A percentile compares a stretch with the other conserved stretches of the same genome.
Evolutionary conservation across 805 yeast species (phyloP).

Genomic region (Wickerhamomyces rabaulensis): DNA sequence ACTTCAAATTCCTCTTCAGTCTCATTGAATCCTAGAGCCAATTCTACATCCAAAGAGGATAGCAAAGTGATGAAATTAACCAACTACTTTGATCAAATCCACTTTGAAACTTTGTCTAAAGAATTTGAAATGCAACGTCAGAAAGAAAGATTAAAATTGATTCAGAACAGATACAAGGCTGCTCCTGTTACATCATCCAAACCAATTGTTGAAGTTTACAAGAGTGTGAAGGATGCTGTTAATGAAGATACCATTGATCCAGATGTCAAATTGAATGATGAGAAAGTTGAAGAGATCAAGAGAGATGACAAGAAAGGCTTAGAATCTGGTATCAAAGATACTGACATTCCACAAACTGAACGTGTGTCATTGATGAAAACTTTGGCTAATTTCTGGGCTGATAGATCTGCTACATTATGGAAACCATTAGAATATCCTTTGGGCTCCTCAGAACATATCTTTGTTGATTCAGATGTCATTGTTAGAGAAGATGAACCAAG

Average conservation of each 20-base stretch:
- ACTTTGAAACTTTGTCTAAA: slow-evolving; percentile 71
- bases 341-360: slow-evolving; percentile 45
- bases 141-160: slow-evolving; percentile 59
- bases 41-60: slow-evolving; percentile 19
- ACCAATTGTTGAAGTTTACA: slow-evolving; percentile 88
- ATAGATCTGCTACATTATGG: slow-evolving; percentile 93
- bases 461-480: slow-evolving; percentile 89
- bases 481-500: slow-evolving; percentile 97
- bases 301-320: slow-evolving; percentile 8
- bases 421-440: slow-evolving; percentile 85
- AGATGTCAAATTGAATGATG: slow-evolving; percentile 15
- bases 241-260: slow-evolving; percentile 39
- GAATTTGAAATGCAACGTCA: slow-evolving; percentile 90
- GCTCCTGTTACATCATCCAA: slow-evolving; percentile 66
- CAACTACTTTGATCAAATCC: slow-evolving; percentile 64
- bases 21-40: slow-evolving; percentile 4
- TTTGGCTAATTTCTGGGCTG: slow-evolving; percentile 93
- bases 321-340: slow-evolving; percentile 10
- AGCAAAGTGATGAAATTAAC: slow-evolving; percentile 61
- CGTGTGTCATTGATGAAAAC: slow-evolving; percentile 75
- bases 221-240: slow-evolving; percentile 85
- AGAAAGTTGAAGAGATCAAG: not conserved
- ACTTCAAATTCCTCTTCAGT: slow-evolving; percentile 1
- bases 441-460: slow-evolving; percentile 74
- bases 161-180: slow-evolving; percentile 57